A percentile compares a stretch with the other conserved stretches of the same genome.
These are phyloP conservation scores for Rhododendron kiyosumense DNA, from an alignment of 148 eudicot species.

Conservation along the genomic window DNA sequence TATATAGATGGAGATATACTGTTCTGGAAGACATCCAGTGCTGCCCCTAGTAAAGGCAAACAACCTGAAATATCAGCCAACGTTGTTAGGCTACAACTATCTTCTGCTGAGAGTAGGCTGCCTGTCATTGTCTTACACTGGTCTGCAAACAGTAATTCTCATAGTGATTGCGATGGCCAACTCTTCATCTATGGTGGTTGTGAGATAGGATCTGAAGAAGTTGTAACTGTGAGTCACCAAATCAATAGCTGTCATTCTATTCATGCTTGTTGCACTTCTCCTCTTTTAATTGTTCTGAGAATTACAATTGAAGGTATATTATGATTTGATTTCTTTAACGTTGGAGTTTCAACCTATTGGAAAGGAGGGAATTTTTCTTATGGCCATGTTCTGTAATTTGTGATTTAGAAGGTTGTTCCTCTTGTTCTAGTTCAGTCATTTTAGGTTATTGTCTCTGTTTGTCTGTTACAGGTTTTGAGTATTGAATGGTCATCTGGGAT, in stretches of 20 bases:
- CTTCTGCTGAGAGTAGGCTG: slow-evolving; percentile 59
- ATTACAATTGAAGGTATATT: background rate
- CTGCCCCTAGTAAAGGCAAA: slow-evolving; percentile 29
- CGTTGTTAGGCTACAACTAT: slow-evolving; percentile 63
- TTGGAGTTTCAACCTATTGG: background rate
- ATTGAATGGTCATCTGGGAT: slow-evolving; percentile 73
- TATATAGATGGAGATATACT: slow-evolving; percentile 75
- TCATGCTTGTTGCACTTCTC: background rate
- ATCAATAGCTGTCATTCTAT: background rate
- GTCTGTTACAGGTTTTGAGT: slow-evolving; percentile 43
- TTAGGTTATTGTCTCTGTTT: background rate
- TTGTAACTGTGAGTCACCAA: slow-evolving; percentile 53
- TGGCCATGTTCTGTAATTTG: background rate
- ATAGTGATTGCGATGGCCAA: slow-evolving; percentile 47
- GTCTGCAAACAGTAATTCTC: slow-evolving; percentile 43
- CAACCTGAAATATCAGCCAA: slow-evolving; percentile 33
- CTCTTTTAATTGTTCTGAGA: background rate
- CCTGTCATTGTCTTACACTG: slow-evolving; percentile 67
- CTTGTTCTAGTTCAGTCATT: background rate
- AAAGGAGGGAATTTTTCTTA: background rate
- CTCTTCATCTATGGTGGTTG: slow-evolving; percentile 74
- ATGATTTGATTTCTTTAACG: background rate
- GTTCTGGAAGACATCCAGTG: slow-evolving; percentile 53
- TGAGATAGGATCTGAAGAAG: slow-evolving; percentile 81
- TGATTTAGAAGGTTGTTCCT: background rate